Evolutionary conservation across 768 basidiomycete species (phyloP), one percentile per base, ranked within the genome.

Genomic region (Pleurotus pulmonarius): DNA sequence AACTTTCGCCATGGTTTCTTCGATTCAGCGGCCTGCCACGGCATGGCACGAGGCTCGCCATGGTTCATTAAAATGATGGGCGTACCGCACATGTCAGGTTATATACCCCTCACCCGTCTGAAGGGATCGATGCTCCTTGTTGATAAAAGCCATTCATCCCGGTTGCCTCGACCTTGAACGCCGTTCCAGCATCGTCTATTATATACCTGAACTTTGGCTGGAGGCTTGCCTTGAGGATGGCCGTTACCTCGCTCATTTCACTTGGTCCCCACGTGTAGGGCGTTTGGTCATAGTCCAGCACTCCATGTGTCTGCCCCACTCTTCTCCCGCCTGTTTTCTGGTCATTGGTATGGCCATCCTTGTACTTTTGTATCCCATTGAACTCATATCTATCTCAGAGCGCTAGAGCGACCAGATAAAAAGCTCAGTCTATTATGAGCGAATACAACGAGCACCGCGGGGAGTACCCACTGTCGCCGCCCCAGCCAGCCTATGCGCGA

Each of bases 401-500:
- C 48, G 48, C 48, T 34, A 29, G 26, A 15, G 6, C 26, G 15
- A 34, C 11, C 22, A 20, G 26, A 34, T 49, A 26, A 49, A 53
- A 41, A 22, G 9, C 24, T 25, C 22, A 53, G 18, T 15, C 39
- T 18, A 41, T 18, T 5, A 53, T 53, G 51, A 53, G 39, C 51
- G 51, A 53, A 41, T 22, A 44, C 41, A 22, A 7, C 20, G 41
- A 44, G 20, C 12, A 44, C 6, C 41, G 41, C 20, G 51, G 18
- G 18, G 51, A 53, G 5, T 40, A 22, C 22, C 37, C 51, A 11
- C 25, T 53, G 37, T 53, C 51, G 13, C 51, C 51, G 16, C 51
- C 51, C 39, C 51, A 53, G 26, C 16, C 51, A n/a, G 37, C 51
- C n/a, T 53, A 53, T 39, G 24, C 20, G 12, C 51, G 51, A 18